Evolutionary conservation across 2,329 filamentous ascomycete genomes (phyloP).

Genomic region (Alternaria infectoria): DNA sequence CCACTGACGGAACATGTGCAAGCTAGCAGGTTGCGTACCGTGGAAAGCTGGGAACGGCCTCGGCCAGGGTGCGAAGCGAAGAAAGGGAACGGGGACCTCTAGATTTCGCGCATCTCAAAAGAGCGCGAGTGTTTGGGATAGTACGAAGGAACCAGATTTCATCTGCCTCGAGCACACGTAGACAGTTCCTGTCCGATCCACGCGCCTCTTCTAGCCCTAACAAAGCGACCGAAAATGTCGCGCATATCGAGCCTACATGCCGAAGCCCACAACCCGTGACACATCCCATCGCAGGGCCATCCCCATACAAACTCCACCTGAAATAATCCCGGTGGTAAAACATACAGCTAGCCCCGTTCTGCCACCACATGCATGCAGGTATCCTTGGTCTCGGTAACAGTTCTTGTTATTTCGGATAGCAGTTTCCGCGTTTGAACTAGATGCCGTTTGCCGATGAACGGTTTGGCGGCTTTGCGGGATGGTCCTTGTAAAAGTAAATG

Average conservation of each 20-base stretch:
- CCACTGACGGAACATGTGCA: neutral
- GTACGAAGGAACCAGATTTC: neutral
- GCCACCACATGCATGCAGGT: neutral
- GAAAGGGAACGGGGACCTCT: neutral
- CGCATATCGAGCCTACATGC: neutral
- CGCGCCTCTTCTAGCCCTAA: neutral
- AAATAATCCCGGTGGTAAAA: neutral
- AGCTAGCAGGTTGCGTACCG: neutral
- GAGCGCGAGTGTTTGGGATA: neutral
- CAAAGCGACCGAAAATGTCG: neutral
- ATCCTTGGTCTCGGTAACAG: neutral
- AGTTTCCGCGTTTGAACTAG: neutral
- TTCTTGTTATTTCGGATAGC: neutral
- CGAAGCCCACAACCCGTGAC: neutral
- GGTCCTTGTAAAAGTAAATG: neutral
- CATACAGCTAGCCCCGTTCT: neutral
- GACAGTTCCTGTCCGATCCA: neutral
- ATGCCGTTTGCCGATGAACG: conserved; percentile 4
- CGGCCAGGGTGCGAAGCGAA: neutral
- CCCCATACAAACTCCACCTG: neutral
- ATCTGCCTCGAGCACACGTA: neutral
- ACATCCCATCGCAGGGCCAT: neutral
- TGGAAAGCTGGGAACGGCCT: neutral
- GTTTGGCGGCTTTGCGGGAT: conserved; percentile 2
- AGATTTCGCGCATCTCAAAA: neutral